These are phyloP conservation scores for Cephaloascus fragrans DNA, from an alignment of 805 yeast species.

Conservation along the genomic window DNA sequence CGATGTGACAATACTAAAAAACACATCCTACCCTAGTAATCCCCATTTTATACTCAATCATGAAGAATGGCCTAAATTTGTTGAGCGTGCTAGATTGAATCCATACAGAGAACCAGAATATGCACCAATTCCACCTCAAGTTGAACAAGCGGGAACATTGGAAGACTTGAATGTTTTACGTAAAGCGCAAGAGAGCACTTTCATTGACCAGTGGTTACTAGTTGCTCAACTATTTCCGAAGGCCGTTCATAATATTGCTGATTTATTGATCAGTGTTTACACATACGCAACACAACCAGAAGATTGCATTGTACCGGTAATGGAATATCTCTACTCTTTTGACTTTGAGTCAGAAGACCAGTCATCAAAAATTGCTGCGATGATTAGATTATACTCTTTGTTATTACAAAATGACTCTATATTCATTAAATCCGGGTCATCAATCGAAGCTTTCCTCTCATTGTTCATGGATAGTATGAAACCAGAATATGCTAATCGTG, in stretches of 20 bases:
- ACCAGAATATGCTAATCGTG: conserved; percentile 26
- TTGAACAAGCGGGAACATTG: conserved; percentile 23
- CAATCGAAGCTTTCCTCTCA: conserved; percentile 22
- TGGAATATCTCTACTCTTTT: conserved; percentile 23
- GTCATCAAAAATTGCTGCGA: conserved; percentile 22
- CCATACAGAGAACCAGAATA: conserved; percentile 15
- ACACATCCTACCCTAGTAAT: not conserved
- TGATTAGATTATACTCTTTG: conserved; percentile 31
- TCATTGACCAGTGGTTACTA: conserved; percentile 31
- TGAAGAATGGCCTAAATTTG: conserved; percentile 18
- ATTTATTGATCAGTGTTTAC: conserved; percentile 24
- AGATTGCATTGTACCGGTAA: conserved; percentile 18
- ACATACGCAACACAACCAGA: conserved; percentile 20
- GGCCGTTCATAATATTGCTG: conserved; percentile 21
- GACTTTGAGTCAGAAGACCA: conserved; percentile 12
- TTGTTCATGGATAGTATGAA: conserved; percentile 25
- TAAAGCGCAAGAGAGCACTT: conserved; percentile 16
- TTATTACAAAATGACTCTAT: conserved; percentile 28
- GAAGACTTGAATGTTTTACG: conserved; percentile 23
- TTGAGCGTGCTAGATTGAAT: conserved; percentile 6
- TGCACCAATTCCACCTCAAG: conserved; percentile 25
- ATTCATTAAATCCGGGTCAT: conserved; percentile 19
- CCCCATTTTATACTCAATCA: conserved; percentile 9
- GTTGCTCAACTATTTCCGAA: conserved; percentile 34
- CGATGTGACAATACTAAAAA: not conserved